A percentile compares a stretch with the other conserved stretches of the same genome.
phyloP scores from a whole-genome alignment of 1,139 yeast genomes.

The Saccharomyces hybrid region DNA sequence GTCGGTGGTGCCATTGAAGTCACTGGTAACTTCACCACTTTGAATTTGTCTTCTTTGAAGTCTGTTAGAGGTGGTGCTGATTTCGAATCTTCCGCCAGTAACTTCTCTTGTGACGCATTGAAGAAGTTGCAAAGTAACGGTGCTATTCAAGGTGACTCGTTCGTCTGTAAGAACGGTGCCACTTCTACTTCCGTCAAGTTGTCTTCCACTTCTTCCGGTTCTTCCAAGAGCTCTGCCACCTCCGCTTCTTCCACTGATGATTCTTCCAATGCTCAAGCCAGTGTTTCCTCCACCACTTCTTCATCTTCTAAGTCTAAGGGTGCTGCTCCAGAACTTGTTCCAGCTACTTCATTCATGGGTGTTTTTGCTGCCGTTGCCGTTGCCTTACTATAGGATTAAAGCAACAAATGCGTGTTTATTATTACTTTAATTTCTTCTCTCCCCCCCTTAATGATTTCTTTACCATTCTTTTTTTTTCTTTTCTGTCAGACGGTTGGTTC shows the following conservation, averaged over 20 bases:
- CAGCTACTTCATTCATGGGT: conserved; percentile 44
- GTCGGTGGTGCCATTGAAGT: conserved; percentile 85
- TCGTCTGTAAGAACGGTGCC: conserved; percentile 69
- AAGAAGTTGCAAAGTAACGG: conserved; percentile 60
- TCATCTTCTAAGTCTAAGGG: conserved; percentile 20
- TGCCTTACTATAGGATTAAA: conserved; percentile 46
- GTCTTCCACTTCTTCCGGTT: conserved; percentile 34
- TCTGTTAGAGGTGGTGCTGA: conserved; percentile 90
- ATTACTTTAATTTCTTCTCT: neutral
- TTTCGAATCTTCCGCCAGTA: conserved; percentile 63
- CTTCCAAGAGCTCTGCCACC: conserved; percentile 17
- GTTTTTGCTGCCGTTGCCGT: conserved; percentile 54
- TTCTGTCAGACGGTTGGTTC: neutral
- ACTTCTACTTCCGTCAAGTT: conserved; percentile 45
- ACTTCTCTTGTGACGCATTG: conserved; percentile 74
- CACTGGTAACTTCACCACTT: conserved; percentile 72
- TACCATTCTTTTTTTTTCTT: neutral
- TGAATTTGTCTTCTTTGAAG: conserved; percentile 62
- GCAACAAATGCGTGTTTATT: neutral
- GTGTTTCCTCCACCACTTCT: conserved; percentile 18
- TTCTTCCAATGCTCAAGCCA: conserved; percentile 14
- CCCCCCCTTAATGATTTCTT: neutral
- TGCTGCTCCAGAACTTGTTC: conserved; percentile 33
- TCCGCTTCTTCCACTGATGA: conserved; percentile 17
- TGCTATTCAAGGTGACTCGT: conserved; percentile 83